These are phyloP conservation scores for Epichloe hybrida DNA, from an alignment of 2,329 filamentous ascomycete species.

Conservation along the genomic window DNA sequence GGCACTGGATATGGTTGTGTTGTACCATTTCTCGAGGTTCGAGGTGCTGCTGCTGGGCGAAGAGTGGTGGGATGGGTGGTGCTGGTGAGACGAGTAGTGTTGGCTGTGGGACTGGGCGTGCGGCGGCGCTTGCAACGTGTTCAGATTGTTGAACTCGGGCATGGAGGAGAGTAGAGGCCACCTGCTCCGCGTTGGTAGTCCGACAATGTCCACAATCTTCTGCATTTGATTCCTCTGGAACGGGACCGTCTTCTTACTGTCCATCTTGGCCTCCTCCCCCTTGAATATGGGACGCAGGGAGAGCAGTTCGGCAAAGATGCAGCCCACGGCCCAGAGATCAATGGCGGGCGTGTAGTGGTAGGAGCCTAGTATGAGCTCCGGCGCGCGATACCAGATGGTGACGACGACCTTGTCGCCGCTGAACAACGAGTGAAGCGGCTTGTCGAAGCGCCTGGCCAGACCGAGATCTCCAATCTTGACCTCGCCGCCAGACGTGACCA, in stretches of 20 bases:
- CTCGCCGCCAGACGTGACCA: slow-evolving; percentile 81
- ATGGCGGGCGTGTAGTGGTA: slow-evolving; percentile 96
- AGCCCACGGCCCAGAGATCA: slow-evolving; percentile 94
- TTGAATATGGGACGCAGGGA: slow-evolving; percentile 93
- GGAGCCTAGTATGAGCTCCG: slow-evolving; percentile 80
- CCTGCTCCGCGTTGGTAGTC: slow-evolving; percentile 71
- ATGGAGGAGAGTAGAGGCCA: slow-evolving; percentile 79
- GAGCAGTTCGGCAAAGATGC: slow-evolving; percentile 90
- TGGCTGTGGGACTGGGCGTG: slow-evolving; percentile 15
- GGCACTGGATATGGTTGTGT: slow-evolving; percentile 50
- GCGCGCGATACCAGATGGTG: slow-evolving; percentile 97
- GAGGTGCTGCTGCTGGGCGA: slow-evolving; percentile 16
- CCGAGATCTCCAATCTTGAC: slow-evolving; percentile 94
- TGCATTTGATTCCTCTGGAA: slow-evolving; percentile 99
- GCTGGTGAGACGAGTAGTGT: slow-evolving; percentile 8
- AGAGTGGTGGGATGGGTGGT: slow-evolving; percentile 10
- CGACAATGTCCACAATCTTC: slow-evolving; percentile 95
- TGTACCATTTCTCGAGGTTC: slow-evolving; percentile 69
- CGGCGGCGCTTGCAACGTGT: slow-evolving; percentile 35
- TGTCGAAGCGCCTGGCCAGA: slow-evolving; percentile 82
- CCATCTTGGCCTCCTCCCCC: slow-evolving; percentile 99
- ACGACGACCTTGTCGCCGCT: slow-evolving; percentile 96
- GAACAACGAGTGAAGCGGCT: slow-evolving; percentile 83
- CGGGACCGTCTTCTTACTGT: slow-evolving; percentile 91
- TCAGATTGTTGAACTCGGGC: slow-evolving; percentile 71